Evolutionary conservation across 192 early-diverging fungal genomes (phyloP).

Genomic region (Backusella circina): DNA sequence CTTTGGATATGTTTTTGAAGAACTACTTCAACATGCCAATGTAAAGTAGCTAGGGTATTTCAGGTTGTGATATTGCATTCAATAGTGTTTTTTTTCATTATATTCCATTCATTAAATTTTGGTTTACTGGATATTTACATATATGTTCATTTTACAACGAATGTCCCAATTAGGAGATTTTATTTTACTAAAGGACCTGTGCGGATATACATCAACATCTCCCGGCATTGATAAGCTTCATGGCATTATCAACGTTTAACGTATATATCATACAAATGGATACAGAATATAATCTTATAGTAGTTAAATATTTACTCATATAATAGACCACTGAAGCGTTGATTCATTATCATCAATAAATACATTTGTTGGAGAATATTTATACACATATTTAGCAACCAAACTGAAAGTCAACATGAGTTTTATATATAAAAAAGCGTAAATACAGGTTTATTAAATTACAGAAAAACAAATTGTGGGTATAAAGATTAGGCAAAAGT

Average conservation of each 20-base stretch:
- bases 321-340: neutral
- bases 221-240: neutral
- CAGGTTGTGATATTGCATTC: neutral
- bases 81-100: neutral
- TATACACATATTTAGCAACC: neutral
- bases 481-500: neutral
- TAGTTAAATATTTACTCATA: neutral
- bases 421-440: neutral
- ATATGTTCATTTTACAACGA: neutral
- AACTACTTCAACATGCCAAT: neutral
- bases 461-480: neutral
- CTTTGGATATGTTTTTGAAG: neutral
- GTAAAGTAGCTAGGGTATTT: neutral
- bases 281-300: neutral
- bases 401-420: neutral
- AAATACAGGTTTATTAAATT: neutral
- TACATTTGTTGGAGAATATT: neutral
- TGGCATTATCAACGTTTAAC: neutral
- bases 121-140: neutral
- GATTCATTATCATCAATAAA: neutral
- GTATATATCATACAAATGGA: no score
- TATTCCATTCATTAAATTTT: neutral
- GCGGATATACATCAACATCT: neutral
- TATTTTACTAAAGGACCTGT: neutral
- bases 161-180: neutral